These are phyloP conservation scores for Irpex lacteus DNA, from an alignment of 1,284 basidiomycete species.

Conservation along the genomic window DNA sequence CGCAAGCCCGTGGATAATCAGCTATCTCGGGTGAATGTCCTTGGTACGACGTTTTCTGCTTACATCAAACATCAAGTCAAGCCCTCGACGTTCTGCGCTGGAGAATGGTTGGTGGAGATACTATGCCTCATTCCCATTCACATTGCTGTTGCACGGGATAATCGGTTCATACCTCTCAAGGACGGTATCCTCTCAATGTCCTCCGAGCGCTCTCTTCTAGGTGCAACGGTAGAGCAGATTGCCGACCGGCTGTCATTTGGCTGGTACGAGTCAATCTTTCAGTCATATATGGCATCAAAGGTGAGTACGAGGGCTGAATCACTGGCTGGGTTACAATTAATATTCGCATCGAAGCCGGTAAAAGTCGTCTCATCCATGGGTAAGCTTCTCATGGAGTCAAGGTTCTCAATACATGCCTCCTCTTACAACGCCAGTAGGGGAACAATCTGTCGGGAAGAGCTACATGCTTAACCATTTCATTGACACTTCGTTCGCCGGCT, in stretches of 20 bases:
- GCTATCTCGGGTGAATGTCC: constrained; percentile 36
- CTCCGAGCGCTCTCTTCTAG: constrained; percentile 50
- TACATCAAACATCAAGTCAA: constrained; percentile 9
- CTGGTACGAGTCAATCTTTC: constrained; percentile 65
- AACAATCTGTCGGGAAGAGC: constrained; percentile 65
- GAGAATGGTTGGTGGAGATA: constrained; percentile 62
- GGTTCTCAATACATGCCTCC: background rate
- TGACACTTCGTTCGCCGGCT: constrained; percentile 65
- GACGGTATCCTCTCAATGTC: constrained; percentile 51
- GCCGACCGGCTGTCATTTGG: constrained; percentile 55
- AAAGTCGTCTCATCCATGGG: constrained; percentile 68
- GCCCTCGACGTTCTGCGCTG: constrained; percentile 39
- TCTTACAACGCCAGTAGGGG: constrained; percentile 28
- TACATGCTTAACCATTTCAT: constrained; percentile 60
- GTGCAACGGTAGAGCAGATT: constrained; percentile 57
- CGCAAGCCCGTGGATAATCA: constrained; percentile 49
- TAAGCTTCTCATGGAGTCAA: constrained; percentile 15
- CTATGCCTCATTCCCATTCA: constrained; percentile 66
- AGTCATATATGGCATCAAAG: constrained; percentile 59
- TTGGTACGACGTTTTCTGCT: constrained; percentile 21
- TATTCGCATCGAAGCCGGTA: constrained; percentile 41
- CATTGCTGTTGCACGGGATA: constrained; percentile 54
- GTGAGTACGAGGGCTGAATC: constrained; percentile 25
- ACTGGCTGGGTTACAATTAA: background rate
- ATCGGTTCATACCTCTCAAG: constrained; percentile 58